These are phyloP conservation scores for Trichophyton mentagrophytes DNA, from an alignment of 2,329 filamentous ascomycete species.

Conservation along the genomic window DNA sequence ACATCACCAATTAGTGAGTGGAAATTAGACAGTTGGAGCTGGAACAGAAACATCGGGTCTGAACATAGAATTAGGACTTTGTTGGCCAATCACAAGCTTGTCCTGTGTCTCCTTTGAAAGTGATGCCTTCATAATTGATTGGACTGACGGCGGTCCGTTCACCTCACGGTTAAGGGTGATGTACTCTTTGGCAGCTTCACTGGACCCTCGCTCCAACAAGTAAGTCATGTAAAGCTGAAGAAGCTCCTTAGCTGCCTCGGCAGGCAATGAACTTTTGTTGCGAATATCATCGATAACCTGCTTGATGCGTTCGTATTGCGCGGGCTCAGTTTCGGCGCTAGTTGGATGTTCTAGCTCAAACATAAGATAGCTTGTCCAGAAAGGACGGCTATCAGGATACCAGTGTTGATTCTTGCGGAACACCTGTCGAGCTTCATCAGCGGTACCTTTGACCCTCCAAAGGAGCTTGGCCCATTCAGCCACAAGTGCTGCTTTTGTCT, in stretches of 20 bases:
- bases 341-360: conserved; percentile 82
- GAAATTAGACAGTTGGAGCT: neutral
- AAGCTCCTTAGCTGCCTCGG: conserved; percentile 58
- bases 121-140: conserved; percentile 19
- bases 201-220: conserved; percentile 67
- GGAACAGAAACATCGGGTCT: neutral
- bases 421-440: conserved; percentile 68
- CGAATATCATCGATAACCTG: conserved; percentile 65
- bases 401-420: conserved; percentile 72
- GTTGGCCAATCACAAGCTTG: neutral
- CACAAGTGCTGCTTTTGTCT: conserved; percentile 74
- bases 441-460: conserved; percentile 74
- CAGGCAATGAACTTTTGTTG: conserved; percentile 56
- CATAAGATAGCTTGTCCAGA: conserved; percentile 79
- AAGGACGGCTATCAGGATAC: conserved; percentile 72
- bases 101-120: neutral
- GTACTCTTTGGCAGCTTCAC: conserved; percentile 76
- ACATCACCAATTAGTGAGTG: neutral
- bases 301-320: conserved; percentile 63
- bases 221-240: conserved; percentile 70
- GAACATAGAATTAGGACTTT: neutral
- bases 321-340: conserved; percentile 48
- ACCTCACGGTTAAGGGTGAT: conserved; percentile 71
- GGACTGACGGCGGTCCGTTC: conserved; percentile 49
- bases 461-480: conserved; percentile 77